phyloP scores from a whole-genome alignment of 2,329 filamentous ascomycete species.

The Verticillium albo-atrum region DNA sequence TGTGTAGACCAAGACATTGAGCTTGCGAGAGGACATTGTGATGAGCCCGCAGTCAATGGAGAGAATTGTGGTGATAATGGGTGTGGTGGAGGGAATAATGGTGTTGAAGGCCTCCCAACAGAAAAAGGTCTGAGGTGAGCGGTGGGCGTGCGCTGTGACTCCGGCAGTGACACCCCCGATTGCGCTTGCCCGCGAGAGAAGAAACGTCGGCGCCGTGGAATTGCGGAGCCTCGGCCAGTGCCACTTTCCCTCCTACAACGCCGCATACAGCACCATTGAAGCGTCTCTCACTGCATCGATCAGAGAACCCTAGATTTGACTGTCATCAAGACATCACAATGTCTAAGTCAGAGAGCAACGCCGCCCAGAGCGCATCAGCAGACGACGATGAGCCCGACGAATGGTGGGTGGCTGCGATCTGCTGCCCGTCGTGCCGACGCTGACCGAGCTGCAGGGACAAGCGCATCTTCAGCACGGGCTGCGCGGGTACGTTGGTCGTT shows the following conservation, averaged over 20 bases:
- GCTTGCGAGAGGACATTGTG: constrained; percentile 60
- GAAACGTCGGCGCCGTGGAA: background rate
- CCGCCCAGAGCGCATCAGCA: constrained; percentile 25
- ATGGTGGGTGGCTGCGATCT: constrained; percentile 56
- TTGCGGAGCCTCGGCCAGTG: background rate
- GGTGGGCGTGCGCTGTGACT: background rate
- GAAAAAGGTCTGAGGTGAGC: background rate
- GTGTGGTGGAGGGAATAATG: background rate
- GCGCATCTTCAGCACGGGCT: constrained; percentile 94
- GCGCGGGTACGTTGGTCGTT: constrained; percentile 74
- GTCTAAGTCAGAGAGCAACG: constrained; percentile 51
- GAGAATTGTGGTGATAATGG: background rate
- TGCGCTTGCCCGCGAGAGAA: background rate
- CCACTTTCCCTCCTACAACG: background rate
- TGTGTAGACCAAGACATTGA: constrained; percentile 93
- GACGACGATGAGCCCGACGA: constrained; percentile 91
- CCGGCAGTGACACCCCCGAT: background rate
- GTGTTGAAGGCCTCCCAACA: background rate
- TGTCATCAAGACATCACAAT: too few relatives aligned
- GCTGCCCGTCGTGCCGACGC: background rate
- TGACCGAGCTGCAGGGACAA: constrained; percentile 67
- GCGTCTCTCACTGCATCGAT: too few relatives aligned
- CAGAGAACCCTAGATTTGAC: too few relatives aligned
- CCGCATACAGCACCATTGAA: too few relatives aligned
- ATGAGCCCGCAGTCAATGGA: background rate